Conservation (phyloP, 495 filamentous ascomycete genomes). For the Aspergillus bridgeri region DNA sequence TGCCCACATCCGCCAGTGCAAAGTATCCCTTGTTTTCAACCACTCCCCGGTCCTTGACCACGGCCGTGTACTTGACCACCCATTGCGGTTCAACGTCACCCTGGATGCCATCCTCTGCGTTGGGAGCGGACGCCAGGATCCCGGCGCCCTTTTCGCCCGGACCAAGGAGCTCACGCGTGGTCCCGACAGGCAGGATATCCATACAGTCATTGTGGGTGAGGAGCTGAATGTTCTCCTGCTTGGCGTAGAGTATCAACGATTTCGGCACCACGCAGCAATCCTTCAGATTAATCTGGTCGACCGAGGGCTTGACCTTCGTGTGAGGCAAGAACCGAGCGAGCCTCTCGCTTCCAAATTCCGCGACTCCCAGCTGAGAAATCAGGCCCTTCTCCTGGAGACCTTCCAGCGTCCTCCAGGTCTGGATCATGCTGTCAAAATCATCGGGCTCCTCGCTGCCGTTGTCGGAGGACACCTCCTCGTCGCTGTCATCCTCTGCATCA, state of each 20-base stretch:
- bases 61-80: conserved; percentile 97
- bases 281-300: conserved; percentile 95
- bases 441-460: conserved; percentile 50
- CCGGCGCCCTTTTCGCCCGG: conserved; percentile 59
- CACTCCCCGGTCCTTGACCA: conserved; percentile 93
- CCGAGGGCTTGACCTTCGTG: conserved; percentile 70
- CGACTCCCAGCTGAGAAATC: conserved; percentile 72
- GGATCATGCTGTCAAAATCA: conserved; percentile 63
- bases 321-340: conserved; percentile 62
- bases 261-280: conserved; percentile 96
- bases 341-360: conserved; percentile 86
- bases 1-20: conserved; percentile 69
- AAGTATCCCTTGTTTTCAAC: conserved; percentile 99
- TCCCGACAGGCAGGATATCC: conserved; percentile 82
- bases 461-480: conserved; percentile 59
- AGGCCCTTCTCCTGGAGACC: conserved; percentile 65
- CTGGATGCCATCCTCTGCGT: conserved; percentile 49
- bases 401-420: conserved; percentile 72
- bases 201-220: conserved; percentile 93
- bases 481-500: conserved; percentile 84
- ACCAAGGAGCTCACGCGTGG: conserved; percentile 76
- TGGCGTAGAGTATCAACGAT: conserved; percentile 78
- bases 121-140: conserved; percentile 54
- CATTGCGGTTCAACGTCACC: conserved; percentile 83
- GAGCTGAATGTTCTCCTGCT: conserved; percentile 79